Evolutionary conservation across 75 land plant species (phyloP).

Genomic region (Cunninghamia lanceolata): DNA sequence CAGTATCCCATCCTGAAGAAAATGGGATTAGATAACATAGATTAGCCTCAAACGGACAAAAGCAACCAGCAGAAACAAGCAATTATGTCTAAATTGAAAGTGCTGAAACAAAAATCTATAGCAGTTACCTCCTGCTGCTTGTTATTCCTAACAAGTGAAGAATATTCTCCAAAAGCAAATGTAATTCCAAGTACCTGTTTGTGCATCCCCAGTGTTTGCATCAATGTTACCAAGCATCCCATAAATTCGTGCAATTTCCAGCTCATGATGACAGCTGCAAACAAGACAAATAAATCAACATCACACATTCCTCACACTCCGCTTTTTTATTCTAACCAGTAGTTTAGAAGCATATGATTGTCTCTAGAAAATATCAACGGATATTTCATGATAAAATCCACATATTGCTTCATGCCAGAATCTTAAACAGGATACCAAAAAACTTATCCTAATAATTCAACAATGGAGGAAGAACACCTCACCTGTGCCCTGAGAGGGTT

Average conservation of each 20-base stretch:
- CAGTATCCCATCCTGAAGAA: slow-evolving; percentile 94
- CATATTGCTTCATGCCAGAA: background rate
- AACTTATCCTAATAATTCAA: background rate
- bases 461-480: background rate
- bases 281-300: slow-evolving; percentile 8
- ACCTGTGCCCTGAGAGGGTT: slow-evolving; percentile 97
- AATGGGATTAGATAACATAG: background rate
- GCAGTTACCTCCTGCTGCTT: background rate
- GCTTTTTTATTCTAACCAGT: background rate
- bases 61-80: background rate
- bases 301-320: background rate
- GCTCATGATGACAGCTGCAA: slow-evolving; percentile 92
- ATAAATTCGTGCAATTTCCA: slow-evolving; percentile 92
- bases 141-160: background rate
- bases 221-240: slow-evolving; percentile 91
- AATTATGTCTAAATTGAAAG: background rate
- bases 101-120: background rate
- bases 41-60: background rate
- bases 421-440: background rate
- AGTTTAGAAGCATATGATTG: background rate
- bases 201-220: slow-evolving; percentile 95
- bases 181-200: slow-evolving; percentile 52
- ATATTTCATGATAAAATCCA: background rate
- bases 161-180: background rate
- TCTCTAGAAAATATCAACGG: background rate